phyloP scores from a whole-genome alignment of 2,329 filamentous ascomycete species.

The Aspergillus ustus region DNA sequence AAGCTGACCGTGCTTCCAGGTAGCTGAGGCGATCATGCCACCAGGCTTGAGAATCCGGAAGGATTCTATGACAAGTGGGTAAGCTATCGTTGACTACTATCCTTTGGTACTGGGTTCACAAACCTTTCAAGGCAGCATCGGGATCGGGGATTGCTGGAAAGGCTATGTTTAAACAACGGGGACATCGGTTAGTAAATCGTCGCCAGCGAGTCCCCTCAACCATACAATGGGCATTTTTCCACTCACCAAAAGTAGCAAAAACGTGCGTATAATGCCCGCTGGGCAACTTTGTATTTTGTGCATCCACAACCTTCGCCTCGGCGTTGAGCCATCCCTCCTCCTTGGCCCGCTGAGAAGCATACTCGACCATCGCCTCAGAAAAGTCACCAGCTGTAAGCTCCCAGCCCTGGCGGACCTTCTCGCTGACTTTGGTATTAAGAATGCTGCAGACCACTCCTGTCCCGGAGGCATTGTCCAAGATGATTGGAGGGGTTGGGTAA shows the following conservation, averaged over 20 bases:
- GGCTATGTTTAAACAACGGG: conserved; percentile 15
- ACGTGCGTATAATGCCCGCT: not conserved
- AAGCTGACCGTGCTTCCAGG: conserved; percentile 40
- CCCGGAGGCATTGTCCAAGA: conserved; percentile 62
- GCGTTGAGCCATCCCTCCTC: conserved; percentile 54
- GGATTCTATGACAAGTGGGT: conserved; percentile 29
- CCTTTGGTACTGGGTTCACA: not conserved
- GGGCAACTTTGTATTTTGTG: conserved; percentile 41
- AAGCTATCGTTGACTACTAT: not conserved
- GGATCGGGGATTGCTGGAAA: conserved; percentile 54
- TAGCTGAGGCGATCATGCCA: conserved; percentile 40
- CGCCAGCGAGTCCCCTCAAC: not conserved
- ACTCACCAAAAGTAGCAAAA: conserved; percentile 43
- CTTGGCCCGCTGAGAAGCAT: conserved; percentile 45
- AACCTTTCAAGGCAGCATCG: conserved; percentile 43
- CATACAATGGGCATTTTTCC: not conserved
- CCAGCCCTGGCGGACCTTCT: conserved; percentile 47
- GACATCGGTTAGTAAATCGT: not conserved
- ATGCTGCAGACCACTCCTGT: conserved; percentile 55
- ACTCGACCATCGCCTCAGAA: conserved; percentile 48
- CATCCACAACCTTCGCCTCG: conserved; percentile 52
- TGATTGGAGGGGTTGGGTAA: conserved; percentile 28
- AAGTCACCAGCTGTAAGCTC: conserved; percentile 57
- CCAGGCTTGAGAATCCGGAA: conserved; percentile 41
- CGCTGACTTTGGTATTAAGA: conserved; percentile 47